Conservation (phyloP, 1,284 basidiomycete species). For the Baeospora myosura region DNA sequence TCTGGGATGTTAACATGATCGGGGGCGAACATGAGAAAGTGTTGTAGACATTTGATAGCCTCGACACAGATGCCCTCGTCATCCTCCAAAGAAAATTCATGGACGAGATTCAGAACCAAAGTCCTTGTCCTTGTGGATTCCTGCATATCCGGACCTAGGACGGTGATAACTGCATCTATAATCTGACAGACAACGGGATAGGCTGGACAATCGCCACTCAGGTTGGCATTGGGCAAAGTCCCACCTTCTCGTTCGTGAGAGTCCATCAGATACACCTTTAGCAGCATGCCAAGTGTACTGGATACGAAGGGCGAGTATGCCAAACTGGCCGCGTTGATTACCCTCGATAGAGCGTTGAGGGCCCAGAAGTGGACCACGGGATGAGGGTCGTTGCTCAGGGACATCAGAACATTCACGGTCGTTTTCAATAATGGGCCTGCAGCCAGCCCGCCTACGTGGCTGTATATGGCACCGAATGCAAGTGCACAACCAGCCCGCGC, state of each 20-base stretch:
- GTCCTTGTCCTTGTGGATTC: constrained; percentile 79
- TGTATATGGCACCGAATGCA: constrained; percentile 92
- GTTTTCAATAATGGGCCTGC: constrained; percentile 95
- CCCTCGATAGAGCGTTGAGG: constrained; percentile 76
- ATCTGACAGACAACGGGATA: constrained; percentile 90
- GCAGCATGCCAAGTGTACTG: constrained; percentile 84
- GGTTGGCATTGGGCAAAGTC: constrained; percentile 73
- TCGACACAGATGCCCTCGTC: constrained; percentile 89
- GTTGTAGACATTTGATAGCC: constrained; percentile 92
- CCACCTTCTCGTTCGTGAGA: constrained; percentile 95
- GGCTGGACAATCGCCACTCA: constrained; percentile 85
- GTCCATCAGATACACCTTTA: constrained; percentile 86
- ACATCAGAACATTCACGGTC: constrained; percentile 93
- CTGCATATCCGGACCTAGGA: constrained; percentile 93
- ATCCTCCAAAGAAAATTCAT: constrained; percentile 78
- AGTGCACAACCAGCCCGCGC: constrained; percentile 91
- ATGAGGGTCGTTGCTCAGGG: constrained; percentile 92
- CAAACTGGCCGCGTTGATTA: constrained; percentile 89
- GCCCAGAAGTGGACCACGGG: constrained; percentile 95
- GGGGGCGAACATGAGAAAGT: constrained; percentile 93
- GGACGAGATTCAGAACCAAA: constrained; percentile 79
- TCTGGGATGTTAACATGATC: constrained; percentile 75
- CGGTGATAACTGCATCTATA: constrained; percentile 87
- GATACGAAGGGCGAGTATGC: constrained; percentile 88
- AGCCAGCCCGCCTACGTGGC: constrained; percentile 86